These are phyloP conservation scores for Sphaerulina vaccinii DNA, from an alignment of 2,329 filamentous ascomycete species.

Conservation along the genomic window DNA sequence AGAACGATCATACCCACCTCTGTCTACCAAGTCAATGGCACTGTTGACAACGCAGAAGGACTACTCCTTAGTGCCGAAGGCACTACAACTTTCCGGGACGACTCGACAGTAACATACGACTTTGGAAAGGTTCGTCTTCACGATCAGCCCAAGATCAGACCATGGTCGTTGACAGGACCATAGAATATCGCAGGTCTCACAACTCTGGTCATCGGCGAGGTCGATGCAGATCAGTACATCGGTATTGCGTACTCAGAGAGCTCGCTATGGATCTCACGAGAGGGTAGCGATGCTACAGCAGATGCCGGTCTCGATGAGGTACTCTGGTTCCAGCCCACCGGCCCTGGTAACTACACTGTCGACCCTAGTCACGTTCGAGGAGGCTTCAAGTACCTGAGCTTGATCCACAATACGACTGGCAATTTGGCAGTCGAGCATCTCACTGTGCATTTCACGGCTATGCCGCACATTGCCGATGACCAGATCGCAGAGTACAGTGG, in stretches of 20 bases:
- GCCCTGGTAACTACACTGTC: constrained; percentile 44
- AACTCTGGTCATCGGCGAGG: constrained; percentile 37
- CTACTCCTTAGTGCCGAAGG: constrained; percentile 34
- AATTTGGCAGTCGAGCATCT: constrained; percentile 43
- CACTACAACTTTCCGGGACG: constrained; percentile 38
- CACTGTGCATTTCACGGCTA: constrained; percentile 47
- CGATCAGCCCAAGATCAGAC: too few relatives aligned
- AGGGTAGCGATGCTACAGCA: constrained; percentile 46
- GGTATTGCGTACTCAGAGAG: constrained; percentile 46
- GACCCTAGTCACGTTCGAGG: constrained; percentile 49
- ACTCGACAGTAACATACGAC: constrained; percentile 44
- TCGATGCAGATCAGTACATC: constrained; percentile 41
- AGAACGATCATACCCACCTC: constrained; percentile 39
- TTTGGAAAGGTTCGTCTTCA: constrained; percentile 32
- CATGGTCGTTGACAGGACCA: too few relatives aligned
- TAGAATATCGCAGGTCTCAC: constrained; percentile 47
- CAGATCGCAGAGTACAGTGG: constrained; percentile 42
- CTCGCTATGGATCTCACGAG: constrained; percentile 52
- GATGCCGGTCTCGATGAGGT: constrained; percentile 45
- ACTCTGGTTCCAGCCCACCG: constrained; percentile 48
- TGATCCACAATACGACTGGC: constrained; percentile 40
- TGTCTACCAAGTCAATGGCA: constrained; percentile 43
- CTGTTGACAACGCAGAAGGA: constrained; percentile 38
- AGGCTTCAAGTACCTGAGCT: constrained; percentile 55
- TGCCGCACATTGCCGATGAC: constrained; percentile 44